Evolutionary conservation across 805 yeast species (phyloP), one percentile per base, ranked within the genome.

Genomic region (Metschnikowia lachancei): DNA sequence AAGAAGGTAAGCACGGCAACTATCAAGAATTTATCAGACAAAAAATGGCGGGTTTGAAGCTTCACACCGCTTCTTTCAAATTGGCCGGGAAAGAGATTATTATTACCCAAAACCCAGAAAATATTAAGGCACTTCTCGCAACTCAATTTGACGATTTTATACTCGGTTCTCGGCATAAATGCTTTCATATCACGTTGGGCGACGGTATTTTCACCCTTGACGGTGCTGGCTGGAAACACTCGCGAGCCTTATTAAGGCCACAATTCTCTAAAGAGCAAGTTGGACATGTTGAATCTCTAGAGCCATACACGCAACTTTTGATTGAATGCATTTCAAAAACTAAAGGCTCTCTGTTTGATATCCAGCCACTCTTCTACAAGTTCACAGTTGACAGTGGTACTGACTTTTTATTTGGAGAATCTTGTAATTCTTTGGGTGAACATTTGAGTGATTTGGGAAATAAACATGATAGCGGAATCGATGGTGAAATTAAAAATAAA

Each of bases 161-260:
- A 22, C 51, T 67, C 4, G 72, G 72, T 13, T 44, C 57, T 1
- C 63, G 72, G 51, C 68, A 63, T 50, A 54, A 57, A 3, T 65
- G 59, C 41, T 64, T 66, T 50, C 47, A 53, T 22, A 69, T 69
- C 22, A 54, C 67, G 3, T 56, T 68, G 32, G 74, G 72, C 4
- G 69, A 67, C 45, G 72, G 72, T 3, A 63, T 69, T 22, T 69
- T 69, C 53, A 67, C 73, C 14, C 57, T 67, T 28, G 73, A 67
- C 47, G 65, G 66, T 19, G 58, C 52, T 18, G 70, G 72, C n/a
- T 68, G 73, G 74, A 68, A 68, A 50, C 64, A 66, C 36, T 60
- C 66, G 22, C 53, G 74, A 43, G 63, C 69, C 8, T 55, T 69
- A 57, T 61, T 69, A 45, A 58, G 73, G 47, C 74, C 74, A 4